Evolutionary conservation across 2,329 filamentous ascomycete genomes (phyloP).

Genomic region (Microsporum canis): DNA sequence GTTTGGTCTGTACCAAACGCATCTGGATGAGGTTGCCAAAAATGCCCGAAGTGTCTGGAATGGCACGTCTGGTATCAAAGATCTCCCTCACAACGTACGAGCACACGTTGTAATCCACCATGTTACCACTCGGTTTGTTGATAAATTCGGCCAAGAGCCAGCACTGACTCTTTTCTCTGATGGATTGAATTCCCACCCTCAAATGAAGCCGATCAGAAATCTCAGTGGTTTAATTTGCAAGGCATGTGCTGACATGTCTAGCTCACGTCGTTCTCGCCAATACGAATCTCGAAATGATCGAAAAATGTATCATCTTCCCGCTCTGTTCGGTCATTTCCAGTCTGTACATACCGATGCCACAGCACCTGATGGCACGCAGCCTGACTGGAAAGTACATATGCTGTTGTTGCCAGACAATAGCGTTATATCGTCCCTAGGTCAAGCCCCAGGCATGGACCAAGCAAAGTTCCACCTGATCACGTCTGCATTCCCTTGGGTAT

Average conservation of each 20-base stretch:
- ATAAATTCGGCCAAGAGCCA: slow-evolving; percentile 47
- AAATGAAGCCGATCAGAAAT: slow-evolving; percentile 47
- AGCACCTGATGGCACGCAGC: slow-evolving; percentile 17
- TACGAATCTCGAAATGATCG: slow-evolving; percentile 13
- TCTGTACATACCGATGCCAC: slow-evolving; percentile 24
- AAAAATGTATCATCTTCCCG: slow-evolving; percentile 22
- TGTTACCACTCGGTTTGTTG: slow-evolving; percentile 46
- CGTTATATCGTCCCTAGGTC: slow-evolving; percentile 28
- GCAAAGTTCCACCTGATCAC: slow-evolving; percentile 43
- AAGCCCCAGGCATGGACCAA: slow-evolving; percentile 46
- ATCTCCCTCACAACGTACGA: slow-evolving; percentile 51
- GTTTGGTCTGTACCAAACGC: slow-evolving; percentile 36
- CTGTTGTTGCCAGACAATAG: slow-evolving; percentile 45
- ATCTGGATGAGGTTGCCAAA: slow-evolving; percentile 44
- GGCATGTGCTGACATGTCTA: slow-evolving; percentile 31
- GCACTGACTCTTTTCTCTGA: slow-evolving; percentile 50
- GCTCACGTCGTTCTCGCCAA: slow-evolving; percentile 11
- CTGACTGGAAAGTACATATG: slow-evolving; percentile 52
- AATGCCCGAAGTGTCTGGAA: slow-evolving; percentile 54
- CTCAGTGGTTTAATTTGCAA: slow-evolving; percentile 47
- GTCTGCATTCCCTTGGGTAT: slow-evolving; percentile 40
- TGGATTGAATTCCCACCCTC: slow-evolving; percentile 44
- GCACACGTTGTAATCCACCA: slow-evolving; percentile 55
- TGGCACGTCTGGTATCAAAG: slow-evolving; percentile 46
- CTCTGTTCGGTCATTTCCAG: slow-evolving; percentile 30